A percentile compares a stretch with the other conserved stretches of the same genome.
Evolutionary conservation across 2,329 filamentous ascomycete genomes (phyloP).

Genomic region (Aureobasidium uvarum): DNA sequence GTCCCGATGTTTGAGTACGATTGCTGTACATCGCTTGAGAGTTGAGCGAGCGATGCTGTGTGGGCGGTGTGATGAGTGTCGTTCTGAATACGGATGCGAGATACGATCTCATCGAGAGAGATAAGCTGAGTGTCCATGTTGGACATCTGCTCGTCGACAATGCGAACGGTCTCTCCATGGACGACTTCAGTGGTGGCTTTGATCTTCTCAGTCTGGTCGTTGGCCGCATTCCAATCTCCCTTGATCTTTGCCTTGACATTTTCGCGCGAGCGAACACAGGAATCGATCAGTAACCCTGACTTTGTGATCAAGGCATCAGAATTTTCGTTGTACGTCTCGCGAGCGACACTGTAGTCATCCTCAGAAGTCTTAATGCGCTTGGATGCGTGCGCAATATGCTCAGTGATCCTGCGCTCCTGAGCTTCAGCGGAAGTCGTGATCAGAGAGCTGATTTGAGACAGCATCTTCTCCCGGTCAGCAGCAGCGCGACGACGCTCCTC

Average conservation of each 20-base stretch:
- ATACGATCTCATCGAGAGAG: slow-evolving; percentile 86
- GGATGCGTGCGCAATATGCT: slow-evolving; percentile 64
- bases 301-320: slow-evolving; percentile 73
- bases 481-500: slow-evolving; percentile 73
- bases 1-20: slow-evolving; percentile 70
- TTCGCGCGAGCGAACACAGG: slow-evolving; percentile 71
- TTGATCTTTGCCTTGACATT: slow-evolving; percentile 77
- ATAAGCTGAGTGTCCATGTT: slow-evolving; percentile 87
- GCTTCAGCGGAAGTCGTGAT: slow-evolving; percentile 70
- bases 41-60: slow-evolving; percentile 59
- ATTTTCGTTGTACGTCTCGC: slow-evolving; percentile 64
- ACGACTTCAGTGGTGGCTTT: slow-evolving; percentile 81
- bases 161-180: slow-evolving; percentile 83
- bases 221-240: slow-evolving; percentile 79
- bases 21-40: slow-evolving; percentile 67
- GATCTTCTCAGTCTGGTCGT: slow-evolving; percentile 77
- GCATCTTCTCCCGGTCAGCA: slow-evolving; percentile 69
- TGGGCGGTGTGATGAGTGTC: slow-evolving; percentile 71
- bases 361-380: slow-evolving; percentile 45
- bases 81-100: slow-evolving; percentile 77
- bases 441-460: slow-evolving; percentile 74
- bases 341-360: slow-evolving; percentile 58
- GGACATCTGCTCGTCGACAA: slow-evolving; percentile 83
- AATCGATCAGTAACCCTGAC: slow-evolving; percentile 66
- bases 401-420: slow-evolving; percentile 69